These are phyloP conservation scores for Danielozyma ontarioensis DNA, from an alignment of 805 yeast genomes.

Conservation along the genomic window DNA sequence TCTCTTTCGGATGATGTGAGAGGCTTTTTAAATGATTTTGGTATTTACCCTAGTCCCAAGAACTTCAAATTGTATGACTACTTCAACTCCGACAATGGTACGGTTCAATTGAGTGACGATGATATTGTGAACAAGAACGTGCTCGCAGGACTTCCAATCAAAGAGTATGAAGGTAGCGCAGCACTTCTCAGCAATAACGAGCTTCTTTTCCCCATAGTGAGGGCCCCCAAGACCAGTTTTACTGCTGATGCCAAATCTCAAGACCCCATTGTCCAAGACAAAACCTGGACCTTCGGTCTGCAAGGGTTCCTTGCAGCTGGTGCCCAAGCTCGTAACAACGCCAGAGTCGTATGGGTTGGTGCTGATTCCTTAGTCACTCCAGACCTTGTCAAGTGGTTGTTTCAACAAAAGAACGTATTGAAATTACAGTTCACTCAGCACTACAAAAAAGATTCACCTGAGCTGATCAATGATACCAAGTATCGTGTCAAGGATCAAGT, in stretches of 20 bases:
- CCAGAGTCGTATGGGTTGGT: slow-evolving; percentile 83
- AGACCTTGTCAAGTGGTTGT: slow-evolving; percentile 59
- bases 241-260: slow-evolving; percentile 42
- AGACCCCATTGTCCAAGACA: slow-evolving; percentile 35
- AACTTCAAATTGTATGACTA: slow-evolving; percentile 62
- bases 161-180: slow-evolving; percentile 47
- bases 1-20: slow-evolving; percentile 44
- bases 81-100: slow-evolving; percentile 37
- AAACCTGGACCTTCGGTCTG: slow-evolving; percentile 73
- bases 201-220: slow-evolving; percentile 62
- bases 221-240: slow-evolving; percentile 61
- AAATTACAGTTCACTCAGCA: slow-evolving; percentile 52
- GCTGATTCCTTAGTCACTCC: slow-evolving; percentile 44
- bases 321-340: slow-evolving; percentile 73
- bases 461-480: slow-evolving; percentile 28
- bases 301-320: slow-evolving; percentile 75
- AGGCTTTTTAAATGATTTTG: slow-evolving; percentile 69
- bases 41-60: slow-evolving; percentile 79
- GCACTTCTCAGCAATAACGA: slow-evolving; percentile 70
- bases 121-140: slow-evolving; percentile 22
- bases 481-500: slow-evolving; percentile 78
- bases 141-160: slow-evolving; percentile 8
- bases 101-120: slow-evolving; percentile 25
- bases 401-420: slow-evolving; percentile 63
- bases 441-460: slow-evolving; percentile 44